Evolutionary conservation across 305 asterid species (phyloP), one percentile per base, ranked within the genome.

Genomic region (Rubia balearica): DNA sequence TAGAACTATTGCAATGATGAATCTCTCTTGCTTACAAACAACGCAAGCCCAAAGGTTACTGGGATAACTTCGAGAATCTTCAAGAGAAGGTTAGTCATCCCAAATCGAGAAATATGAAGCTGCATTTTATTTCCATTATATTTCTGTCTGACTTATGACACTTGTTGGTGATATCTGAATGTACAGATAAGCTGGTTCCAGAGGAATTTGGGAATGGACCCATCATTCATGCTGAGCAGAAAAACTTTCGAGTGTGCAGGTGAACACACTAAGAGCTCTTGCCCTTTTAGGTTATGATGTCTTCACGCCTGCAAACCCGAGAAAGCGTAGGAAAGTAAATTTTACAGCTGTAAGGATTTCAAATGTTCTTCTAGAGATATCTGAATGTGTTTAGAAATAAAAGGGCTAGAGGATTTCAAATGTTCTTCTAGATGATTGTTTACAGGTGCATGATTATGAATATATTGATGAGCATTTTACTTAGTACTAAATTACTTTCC

Each of bases 171-270:
- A 43, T 7, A 57, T 36, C 67, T n/a, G 61, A 56, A 76, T 61
- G 65, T 27, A 49, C 82, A 90, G 98, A 85, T 93, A 57, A 81
- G 75, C 80, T 82, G 96, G 42, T 93, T 93, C 85, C 97, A 89
- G 76, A 81, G 86, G 86, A 90, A 81, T 67, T 90, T 97, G 98
- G 97, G 97, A 68, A 93, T 89, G 96, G 98, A 93, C 79, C 89
- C 83, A 62, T 83, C 89, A 27, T 93, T 80, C 81, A 90, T 93
- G 98, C 97, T 97, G 38, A 90, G 98, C 84, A 83, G 98, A 83
- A 90, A 93, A 78, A 84, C 90, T 72, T 90, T 93, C 6, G 97
- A 92, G 79, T 96, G 96, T 59, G 97, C 96, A 83, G 97, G 98
- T 90, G 75, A 46, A 42, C 0, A 59, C 63, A 59, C 36, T 8